phyloP scores from a whole-genome alignment of 352 stramenopile species.

The Globisporangium recalcitrans region DNA sequence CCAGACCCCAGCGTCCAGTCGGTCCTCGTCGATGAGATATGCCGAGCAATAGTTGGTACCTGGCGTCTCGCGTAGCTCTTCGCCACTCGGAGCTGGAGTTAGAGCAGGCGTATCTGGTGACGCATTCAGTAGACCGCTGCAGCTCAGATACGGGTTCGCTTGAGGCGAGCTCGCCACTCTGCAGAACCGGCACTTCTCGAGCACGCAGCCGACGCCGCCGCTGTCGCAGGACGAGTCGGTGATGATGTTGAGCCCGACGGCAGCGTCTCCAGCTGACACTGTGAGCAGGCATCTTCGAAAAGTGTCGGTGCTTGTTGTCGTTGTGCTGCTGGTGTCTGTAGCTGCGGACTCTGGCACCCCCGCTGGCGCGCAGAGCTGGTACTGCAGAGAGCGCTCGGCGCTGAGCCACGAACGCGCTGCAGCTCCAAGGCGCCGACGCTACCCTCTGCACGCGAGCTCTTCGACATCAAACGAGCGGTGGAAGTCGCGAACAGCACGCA shows the following conservation, averaged over 20 bases:
- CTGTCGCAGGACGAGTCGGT: slow-evolving; percentile 14
- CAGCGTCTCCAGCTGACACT: slow-evolving; percentile 8
- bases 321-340: not conserved
- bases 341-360: not conserved
- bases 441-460: not conserved
- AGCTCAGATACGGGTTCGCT: slow-evolving; percentile 26
- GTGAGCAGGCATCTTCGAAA: slow-evolving; percentile 5
- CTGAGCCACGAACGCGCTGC: not conserved
- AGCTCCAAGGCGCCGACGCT: slow-evolving; percentile 1
- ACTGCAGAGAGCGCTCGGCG: not conserved
- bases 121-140: not conserved
- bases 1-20: slow-evolving; percentile 9
- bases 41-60: slow-evolving; percentile 12
- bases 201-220: slow-evolving; percentile 14
- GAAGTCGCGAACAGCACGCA: not conserved
- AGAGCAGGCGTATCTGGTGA: not conserved
- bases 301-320: not conserved
- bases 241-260: slow-evolving; percentile 16
- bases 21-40: slow-evolving; percentile 1
- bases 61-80: slow-evolving; percentile 5
- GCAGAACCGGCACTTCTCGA: slow-evolving; percentile 27
- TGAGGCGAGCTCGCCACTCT: slow-evolving; percentile 22
- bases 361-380: slow-evolving; percentile 1
- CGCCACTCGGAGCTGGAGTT: not conserved
- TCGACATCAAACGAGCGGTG: not conserved